A percentile compares a stretch with the other conserved stretches of the same genome.
These are phyloP conservation scores for Nitzschia putrida DNA, from an alignment of 108 stramenopile genomes.

Conservation along the genomic window DNA sequence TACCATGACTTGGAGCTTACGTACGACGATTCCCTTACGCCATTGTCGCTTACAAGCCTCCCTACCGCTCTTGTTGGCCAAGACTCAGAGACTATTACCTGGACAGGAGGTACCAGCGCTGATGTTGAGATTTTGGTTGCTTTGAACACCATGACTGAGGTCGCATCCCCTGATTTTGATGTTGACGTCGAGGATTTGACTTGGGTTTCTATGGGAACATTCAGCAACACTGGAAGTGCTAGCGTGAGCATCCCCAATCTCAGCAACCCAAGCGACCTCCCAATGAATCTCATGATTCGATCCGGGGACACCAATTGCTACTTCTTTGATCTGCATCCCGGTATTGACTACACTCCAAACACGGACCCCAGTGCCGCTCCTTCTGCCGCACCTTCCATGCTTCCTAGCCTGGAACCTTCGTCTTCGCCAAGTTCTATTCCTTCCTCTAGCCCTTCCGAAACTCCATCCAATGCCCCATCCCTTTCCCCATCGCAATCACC, in stretches of 20 bases:
- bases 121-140: conserved; percentile 10
- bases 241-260: not conserved
- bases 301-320: conserved; percentile 1
- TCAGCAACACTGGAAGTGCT: conserved; percentile 10
- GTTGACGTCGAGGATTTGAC: not conserved
- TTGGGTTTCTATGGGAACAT: not conserved
- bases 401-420: not conserved
- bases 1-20: not conserved
- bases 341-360: not conserved
- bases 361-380: not conserved
- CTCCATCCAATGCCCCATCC: not conserved
- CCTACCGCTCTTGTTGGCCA: not conserved
- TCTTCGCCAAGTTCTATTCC: not conserved
- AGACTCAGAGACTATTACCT: not conserved
- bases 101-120: conserved; percentile 2
- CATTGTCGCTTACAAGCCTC: not conserved
- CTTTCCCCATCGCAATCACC: not conserved
- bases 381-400: not conserved
- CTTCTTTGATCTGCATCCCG: conserved; percentile 8
- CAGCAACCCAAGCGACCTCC: not conserved
- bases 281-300: conserved; percentile 7
- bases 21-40: not conserved
- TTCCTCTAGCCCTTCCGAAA: not conserved
- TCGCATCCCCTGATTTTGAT: not conserved
- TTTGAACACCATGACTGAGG: conserved; percentile 2